These are phyloP conservation scores for Elsinoe arachidis DNA, from an alignment of 2,329 filamentous ascomycete genomes.

Conservation along the genomic window DNA sequence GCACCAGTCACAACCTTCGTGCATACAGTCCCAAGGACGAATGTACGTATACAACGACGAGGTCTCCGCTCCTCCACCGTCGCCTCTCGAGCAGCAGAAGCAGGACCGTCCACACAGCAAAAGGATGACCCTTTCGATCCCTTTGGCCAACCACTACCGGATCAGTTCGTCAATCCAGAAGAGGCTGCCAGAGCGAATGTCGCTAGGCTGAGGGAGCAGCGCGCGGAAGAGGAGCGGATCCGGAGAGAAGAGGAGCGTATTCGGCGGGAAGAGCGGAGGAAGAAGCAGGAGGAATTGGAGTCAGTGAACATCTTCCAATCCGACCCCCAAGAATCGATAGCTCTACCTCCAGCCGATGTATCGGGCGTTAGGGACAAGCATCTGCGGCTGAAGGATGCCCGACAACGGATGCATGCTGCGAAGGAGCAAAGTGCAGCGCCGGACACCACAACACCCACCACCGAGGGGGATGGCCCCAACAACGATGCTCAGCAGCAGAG, in stretches of 20 bases:
- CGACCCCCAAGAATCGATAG: background rate
- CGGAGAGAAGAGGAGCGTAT: background rate
- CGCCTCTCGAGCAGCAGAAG: constrained; percentile 1
- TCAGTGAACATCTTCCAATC: background rate
- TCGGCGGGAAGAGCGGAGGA: background rate
- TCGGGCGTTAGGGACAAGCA: too few relatives aligned
- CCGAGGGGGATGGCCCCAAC: too few relatives aligned
- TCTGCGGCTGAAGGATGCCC: too few relatives aligned
- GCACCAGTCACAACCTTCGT: background rate
- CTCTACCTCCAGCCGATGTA: too few relatives aligned
- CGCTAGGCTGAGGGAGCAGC: background rate
- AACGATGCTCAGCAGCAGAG: too few relatives aligned
- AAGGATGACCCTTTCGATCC: constrained; percentile 1
- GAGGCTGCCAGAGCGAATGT: background rate
- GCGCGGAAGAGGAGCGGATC: background rate
- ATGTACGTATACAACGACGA: background rate
- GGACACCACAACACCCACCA: too few relatives aligned
- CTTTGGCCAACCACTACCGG: background rate
- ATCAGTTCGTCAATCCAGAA: background rate
- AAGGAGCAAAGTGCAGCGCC: too few relatives aligned
- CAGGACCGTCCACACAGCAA: background rate
- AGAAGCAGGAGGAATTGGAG: background rate
- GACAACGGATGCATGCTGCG: too few relatives aligned
- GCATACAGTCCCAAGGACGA: background rate
- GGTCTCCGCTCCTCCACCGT: background rate